These are phyloP conservation scores for Macadamia tetraphylla DNA, from an alignment of 164 flowering plant genomes.

Conservation along the genomic window DNA sequence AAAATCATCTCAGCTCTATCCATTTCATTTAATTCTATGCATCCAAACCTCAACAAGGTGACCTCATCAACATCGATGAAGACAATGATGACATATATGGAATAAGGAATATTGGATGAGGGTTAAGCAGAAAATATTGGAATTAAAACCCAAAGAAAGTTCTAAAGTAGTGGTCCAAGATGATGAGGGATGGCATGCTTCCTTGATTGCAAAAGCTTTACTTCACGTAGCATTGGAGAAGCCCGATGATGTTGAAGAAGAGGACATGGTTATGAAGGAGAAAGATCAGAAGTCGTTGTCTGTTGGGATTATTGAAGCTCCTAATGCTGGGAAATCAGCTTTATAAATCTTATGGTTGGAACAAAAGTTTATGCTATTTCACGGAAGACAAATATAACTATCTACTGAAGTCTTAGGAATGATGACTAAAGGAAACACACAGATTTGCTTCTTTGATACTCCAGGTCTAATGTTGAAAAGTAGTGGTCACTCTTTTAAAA, in stretches of 20 bases:
- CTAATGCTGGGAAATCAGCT: constrained; percentile 95
- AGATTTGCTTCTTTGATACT: constrained; percentile 96
- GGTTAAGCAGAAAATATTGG: constrained; percentile 46
- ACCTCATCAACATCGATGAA: constrained; percentile 9
- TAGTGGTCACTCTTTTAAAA: constrained; percentile 49
- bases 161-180: constrained; percentile 23
- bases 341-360: constrained; percentile 91
- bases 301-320: constrained; percentile 93
- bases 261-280: constrained; percentile 47
- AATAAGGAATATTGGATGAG: constrained; percentile 47
- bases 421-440: constrained; percentile 83
- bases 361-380: constrained; percentile 97
- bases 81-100: constrained; percentile 46
- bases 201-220: constrained; percentile 49
- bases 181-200: constrained; percentile 25
- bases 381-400: constrained; percentile 88
- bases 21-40: constrained; percentile 37
- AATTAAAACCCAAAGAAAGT: constrained; percentile 17
- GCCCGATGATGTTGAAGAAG: constrained; percentile 52
- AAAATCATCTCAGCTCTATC: constrained; percentile 13
- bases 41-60: constrained; percentile 38
- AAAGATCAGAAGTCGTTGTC: constrained; percentile 86
- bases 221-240: constrained; percentile 53
- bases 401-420: constrained; percentile 94
- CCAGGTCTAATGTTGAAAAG: constrained; percentile 81